Conservation (phyloP, 2,329 filamentous ascomycete species). For the Aspergillus cejpii region DNA sequence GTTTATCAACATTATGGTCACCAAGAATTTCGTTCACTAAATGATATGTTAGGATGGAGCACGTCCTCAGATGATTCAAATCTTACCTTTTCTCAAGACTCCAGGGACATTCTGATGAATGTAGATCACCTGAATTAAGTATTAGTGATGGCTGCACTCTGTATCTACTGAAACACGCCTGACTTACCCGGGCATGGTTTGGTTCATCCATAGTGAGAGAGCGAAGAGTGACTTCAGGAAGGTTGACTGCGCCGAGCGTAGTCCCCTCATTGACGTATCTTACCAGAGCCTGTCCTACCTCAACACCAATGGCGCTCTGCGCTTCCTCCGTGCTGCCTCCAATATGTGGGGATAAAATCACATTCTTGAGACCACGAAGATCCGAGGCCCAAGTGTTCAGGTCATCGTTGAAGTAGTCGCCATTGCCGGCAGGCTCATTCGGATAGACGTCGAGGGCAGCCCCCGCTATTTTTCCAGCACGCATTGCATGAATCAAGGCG, state of each 20-base stretch:
- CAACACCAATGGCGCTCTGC: constrained; percentile 88
- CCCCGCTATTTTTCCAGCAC: constrained; percentile 78
- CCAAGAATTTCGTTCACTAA: constrained; percentile 88
- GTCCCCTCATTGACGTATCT: constrained; percentile 94
- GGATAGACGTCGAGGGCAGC: constrained; percentile 97
- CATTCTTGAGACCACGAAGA: constrained; percentile 75
- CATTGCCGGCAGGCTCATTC: constrained; percentile 86
- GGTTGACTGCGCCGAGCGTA: constrained; percentile 86
- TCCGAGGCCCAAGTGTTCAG: constrained; percentile 83
- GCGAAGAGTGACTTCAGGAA: constrained; percentile 89
- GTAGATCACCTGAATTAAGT: constrained; percentile 65
- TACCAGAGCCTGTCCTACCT: constrained; percentile 81
- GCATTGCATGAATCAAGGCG: constrained; percentile 80
- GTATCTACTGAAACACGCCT: neutral
- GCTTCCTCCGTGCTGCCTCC: constrained; percentile 97
- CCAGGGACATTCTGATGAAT: constrained; percentile 96
- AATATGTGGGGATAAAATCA: constrained; percentile 94
- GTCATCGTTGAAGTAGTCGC: constrained; percentile 82
- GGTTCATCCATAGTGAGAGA: constrained; percentile 85
- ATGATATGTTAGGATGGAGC: constrained; percentile 14
- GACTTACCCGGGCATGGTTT: constrained; percentile 69
- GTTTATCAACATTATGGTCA: constrained; percentile 97
- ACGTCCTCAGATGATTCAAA: neutral
- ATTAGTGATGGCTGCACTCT: constrained; percentile 4
- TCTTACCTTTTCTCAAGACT: constrained; percentile 71